Evolutionary conservation across 1,284 basidiomycete genomes (phyloP), one percentile per base, ranked within the genome.

Genomic region (Trametes versicolor): DNA sequence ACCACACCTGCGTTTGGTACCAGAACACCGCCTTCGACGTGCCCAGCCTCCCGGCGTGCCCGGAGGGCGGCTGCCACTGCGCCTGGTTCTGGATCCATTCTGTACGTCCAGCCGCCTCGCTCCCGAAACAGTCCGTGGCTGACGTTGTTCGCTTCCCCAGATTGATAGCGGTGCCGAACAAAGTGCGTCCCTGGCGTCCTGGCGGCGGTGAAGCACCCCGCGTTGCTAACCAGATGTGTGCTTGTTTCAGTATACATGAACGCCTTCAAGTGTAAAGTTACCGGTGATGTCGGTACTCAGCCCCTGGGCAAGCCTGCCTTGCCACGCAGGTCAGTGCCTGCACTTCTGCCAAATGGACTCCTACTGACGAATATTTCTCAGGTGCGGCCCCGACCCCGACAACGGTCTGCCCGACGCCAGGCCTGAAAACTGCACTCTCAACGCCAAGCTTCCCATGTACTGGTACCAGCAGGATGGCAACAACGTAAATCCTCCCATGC

Each of bases 71-170:
- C 37, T 93, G 92, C 73, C 84, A 80, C 25, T 93, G 92, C 75
- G 83, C 87, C 6, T 94, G 86, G 81, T 88, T 88, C 74, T 94
- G 92, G 92, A 85, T 90, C 29, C 90, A 91, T 73, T 81, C 81
- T 0, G 80, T 82, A 62, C 32, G 32, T 23, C 21, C 32, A 23
- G 32, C 32, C 6, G 41, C 6, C 39, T 32, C 37, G 4, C 9
- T 25, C 36, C 23, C 17, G 3, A 17, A 5, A 8, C 32, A 37
- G 4, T 7, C 12, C 9, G n/a, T n/a, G n/a, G 32, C 53, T 64
- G 48, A 63, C 48, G 5, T 48, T 48, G 32, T 21, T 21, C 29
- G 27, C 54, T 21, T 47, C 29, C n/a, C 36, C 58, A 79, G 76
- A 68, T 78, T 12, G 78, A 85, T 63, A 80, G 79, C 37, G 83